These are phyloP conservation scores for Drechmeria coniospora DNA, from an alignment of 2,329 filamentous ascomycete species.

Conservation along the genomic window DNA sequence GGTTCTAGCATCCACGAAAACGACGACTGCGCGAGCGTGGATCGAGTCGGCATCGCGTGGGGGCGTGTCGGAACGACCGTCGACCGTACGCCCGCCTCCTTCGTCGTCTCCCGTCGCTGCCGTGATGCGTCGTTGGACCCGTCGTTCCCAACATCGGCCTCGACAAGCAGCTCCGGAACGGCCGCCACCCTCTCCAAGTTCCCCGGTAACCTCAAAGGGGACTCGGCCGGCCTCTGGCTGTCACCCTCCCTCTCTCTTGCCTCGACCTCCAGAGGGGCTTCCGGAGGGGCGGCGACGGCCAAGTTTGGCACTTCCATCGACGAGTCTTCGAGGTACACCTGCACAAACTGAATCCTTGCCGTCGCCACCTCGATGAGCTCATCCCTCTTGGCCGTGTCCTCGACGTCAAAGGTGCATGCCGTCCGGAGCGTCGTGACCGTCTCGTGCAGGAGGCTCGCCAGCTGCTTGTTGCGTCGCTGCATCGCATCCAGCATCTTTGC, in stretches of 20 bases:
- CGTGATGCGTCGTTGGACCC: too few relatives aligned
- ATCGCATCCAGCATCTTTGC: slow-evolving; percentile 30
- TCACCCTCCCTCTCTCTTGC: background rate
- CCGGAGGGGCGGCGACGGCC: slow-evolving; percentile 1
- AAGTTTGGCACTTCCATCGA: slow-evolving; percentile 30
- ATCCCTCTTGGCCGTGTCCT: slow-evolving; percentile 32
- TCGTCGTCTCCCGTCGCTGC: too few relatives aligned
- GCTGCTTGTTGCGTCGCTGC: slow-evolving; percentile 48
- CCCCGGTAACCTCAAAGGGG: too few relatives aligned
- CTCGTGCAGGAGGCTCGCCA: slow-evolving; percentile 54
- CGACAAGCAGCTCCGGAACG: too few relatives aligned
- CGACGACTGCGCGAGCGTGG: slow-evolving; percentile 55
- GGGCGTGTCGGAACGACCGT: slow-evolving; percentile 39
- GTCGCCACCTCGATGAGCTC: slow-evolving; percentile 42
- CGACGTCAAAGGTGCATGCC: slow-evolving; percentile 33
- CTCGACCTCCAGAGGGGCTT: background rate
- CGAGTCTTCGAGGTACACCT: slow-evolving; percentile 43
- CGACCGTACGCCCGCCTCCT: too few relatives aligned
- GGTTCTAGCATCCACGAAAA: slow-evolving; percentile 68
- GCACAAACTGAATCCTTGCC: slow-evolving; percentile 51
- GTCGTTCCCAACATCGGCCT: too few relatives aligned
- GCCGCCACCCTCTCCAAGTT: too few relatives aligned
- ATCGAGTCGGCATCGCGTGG: too few relatives aligned
- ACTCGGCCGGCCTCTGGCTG: too few relatives aligned
- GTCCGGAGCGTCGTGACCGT: slow-evolving; percentile 48